A percentile compares a stretch with the other conserved stretches of the same genome.
phyloP scores from a whole-genome alignment of 352 stramenopile genomes.

The Pythium chondricola region DNA sequence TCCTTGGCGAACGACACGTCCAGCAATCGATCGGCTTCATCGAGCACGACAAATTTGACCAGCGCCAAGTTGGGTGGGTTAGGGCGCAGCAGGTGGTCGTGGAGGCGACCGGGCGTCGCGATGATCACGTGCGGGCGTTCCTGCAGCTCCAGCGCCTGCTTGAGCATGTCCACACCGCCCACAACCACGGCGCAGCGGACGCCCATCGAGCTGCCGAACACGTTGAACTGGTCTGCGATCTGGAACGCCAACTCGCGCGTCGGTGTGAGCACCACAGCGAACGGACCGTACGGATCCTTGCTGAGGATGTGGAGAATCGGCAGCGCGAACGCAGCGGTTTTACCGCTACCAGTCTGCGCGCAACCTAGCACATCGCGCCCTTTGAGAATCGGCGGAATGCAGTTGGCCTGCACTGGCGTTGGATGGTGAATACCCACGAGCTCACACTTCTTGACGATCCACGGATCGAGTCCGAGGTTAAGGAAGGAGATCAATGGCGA shows the following conservation, averaged over 20 bases:
- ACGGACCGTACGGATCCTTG: constrained; percentile 93
- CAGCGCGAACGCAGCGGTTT: constrained; percentile 97
- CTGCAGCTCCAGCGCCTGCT: constrained; percentile 87
- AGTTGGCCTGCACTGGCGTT: constrained; percentile 87
- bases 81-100: constrained; percentile 88
- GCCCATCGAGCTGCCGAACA: constrained; percentile 88
- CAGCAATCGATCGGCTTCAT: constrained; percentile 97
- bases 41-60: constrained; percentile 94
- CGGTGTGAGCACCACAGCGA: constrained; percentile 94
- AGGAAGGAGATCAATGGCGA: constrained; percentile 73
- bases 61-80: constrained; percentile 87
- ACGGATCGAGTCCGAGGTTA: constrained; percentile 80
- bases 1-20: constrained; percentile 84
- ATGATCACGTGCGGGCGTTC: constrained; percentile 95
- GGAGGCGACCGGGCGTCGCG: constrained; percentile 94
- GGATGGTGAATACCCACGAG: constrained; percentile 82
- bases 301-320: constrained; percentile 96
- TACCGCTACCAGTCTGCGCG: constrained; percentile 94
- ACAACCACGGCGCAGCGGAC: constrained; percentile 92
- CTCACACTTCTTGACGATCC: constrained; percentile 83
- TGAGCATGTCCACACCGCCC: constrained; percentile 93
- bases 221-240: constrained; percentile 96
- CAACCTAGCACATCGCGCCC: constrained; percentile 91
- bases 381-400: constrained; percentile 86
- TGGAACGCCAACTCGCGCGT: constrained; percentile 98